Conservation (phyloP, 2,329 filamentous ascomycete species). For the Pyrenochaeta sp. region DNA sequence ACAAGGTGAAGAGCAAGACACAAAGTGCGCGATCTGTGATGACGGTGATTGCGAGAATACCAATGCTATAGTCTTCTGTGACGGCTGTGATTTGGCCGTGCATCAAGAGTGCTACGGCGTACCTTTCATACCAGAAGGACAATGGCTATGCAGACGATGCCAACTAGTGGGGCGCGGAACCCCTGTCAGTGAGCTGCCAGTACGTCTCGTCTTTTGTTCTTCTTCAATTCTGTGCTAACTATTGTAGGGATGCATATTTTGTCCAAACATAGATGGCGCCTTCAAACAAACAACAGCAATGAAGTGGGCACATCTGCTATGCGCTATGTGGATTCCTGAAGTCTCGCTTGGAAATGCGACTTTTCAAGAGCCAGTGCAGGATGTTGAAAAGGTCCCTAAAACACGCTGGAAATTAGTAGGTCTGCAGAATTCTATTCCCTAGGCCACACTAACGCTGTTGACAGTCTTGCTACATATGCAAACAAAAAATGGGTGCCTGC, state of each 20-base stretch:
- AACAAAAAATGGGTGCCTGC: slow-evolving; percentile 96
- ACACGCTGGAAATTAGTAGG: slow-evolving; percentile 83
- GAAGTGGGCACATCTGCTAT: slow-evolving; percentile 96
- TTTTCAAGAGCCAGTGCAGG: slow-evolving; percentile 98
- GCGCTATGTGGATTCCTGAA: slow-evolving; percentile 98
- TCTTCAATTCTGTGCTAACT: slow-evolving; percentile 24
- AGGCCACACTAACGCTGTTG: slow-evolving; percentile 17
- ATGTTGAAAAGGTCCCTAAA: slow-evolving; percentile 96
- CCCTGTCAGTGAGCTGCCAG: slow-evolving; percentile 67
- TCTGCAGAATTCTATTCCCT: background rate
- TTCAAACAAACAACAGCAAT: slow-evolving; percentile 98
- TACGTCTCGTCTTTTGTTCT: slow-evolving; percentile 21
- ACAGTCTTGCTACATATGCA: slow-evolving; percentile 89
- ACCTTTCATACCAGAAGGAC: slow-evolving; percentile 96
- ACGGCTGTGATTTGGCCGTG: slow-evolving; percentile 95
- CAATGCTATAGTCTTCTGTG: slow-evolving; percentile 98
- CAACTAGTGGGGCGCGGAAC: slow-evolving; percentile 92
- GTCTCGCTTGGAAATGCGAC: slow-evolving; percentile 94
- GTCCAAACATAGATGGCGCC: slow-evolving; percentile 94
- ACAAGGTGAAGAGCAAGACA: slow-evolving; percentile 90
- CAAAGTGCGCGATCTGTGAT: slow-evolving; percentile 96
- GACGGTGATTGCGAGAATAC: slow-evolving; percentile 99
- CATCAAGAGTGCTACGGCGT: slow-evolving; percentile 99
- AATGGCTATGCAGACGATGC: slow-evolving; percentile 97
- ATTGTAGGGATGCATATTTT: slow-evolving; percentile 80